A percentile compares a stretch with the other conserved stretches of the same genome.
Evolutionary conservation across 495 filamentous ascomycete genomes (phyloP).

Genomic region (Clavariopsis aquatica): DNA sequence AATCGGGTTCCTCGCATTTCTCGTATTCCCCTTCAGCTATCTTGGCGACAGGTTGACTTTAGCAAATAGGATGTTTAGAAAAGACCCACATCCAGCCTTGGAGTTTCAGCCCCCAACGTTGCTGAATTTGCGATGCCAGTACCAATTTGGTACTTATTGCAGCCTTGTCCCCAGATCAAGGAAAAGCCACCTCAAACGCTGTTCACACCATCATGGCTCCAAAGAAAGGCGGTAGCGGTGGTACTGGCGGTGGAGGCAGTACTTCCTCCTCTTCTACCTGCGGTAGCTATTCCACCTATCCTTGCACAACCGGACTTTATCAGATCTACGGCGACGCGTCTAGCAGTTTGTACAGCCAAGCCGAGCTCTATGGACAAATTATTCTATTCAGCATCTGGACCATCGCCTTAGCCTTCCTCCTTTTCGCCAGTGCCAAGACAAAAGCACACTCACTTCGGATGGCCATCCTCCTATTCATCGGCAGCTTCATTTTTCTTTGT

Average conservation of each 20-base stretch:
- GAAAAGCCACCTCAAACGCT: too few species aligned
- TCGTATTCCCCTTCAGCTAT: too few species aligned
- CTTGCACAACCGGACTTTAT: slow-evolving; percentile 7
- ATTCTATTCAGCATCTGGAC: slow-evolving; percentile 1
- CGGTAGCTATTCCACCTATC: neutral
- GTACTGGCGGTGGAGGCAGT: neutral
- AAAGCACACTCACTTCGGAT: neutral
- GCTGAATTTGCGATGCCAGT: too few species aligned
- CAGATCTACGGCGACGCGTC: slow-evolving; percentile 5
- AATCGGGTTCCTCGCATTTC: too few species aligned
- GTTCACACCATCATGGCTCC: neutral
- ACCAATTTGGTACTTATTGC: too few species aligned
- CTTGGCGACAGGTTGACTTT: too few species aligned
- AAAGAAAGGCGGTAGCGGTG: neutral
- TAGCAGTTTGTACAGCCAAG: neutral
- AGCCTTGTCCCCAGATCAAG: too few species aligned
- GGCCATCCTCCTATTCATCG: slow-evolving; percentile 1
- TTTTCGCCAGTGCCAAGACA: neutral
- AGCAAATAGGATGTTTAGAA: too few species aligned
- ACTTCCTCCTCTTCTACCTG: neutral
- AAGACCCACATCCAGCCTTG: too few species aligned
- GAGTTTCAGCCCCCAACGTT: too few species aligned
- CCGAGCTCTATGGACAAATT: slow-evolving; percentile 7
- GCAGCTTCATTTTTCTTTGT: neutral
- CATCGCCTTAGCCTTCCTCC: neutral